phyloP scores from a whole-genome alignment of 2,329 filamentous ascomycete species.

The Sporothrix globosa region DNA sequence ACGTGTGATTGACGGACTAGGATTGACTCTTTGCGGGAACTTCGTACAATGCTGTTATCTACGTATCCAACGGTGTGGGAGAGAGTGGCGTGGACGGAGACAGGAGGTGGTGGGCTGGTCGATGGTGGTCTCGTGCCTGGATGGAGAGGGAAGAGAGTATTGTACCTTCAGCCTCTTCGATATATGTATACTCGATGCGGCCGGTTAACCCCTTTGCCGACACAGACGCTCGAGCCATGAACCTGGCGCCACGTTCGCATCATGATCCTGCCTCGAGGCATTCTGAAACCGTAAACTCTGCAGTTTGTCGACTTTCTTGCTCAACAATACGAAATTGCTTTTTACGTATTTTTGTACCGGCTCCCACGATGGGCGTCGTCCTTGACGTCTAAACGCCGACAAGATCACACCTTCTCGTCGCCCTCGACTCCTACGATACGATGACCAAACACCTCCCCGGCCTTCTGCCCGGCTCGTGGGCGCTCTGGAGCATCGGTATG shows the following conservation, averaged over 20 bases:
- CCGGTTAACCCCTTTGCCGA: not conserved
- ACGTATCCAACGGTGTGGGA: not conserved
- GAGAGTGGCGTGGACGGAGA: not conserved
- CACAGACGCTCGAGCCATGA: conserved; percentile 7
- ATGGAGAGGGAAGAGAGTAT: not conserved
- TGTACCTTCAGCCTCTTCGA: too few relatives aligned
- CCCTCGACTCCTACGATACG: not conserved
- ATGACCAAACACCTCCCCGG: not conserved
- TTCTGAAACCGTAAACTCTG: not conserved
- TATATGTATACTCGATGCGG: not conserved
- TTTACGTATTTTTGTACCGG: not conserved
- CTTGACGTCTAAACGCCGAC: conserved; percentile 6
- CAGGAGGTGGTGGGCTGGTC: not conserved
- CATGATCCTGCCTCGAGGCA: conserved; percentile 18
- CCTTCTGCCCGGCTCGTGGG: conserved; percentile 35
- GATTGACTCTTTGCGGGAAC: not conserved
- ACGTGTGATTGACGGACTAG: not conserved
- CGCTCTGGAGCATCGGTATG: conserved; percentile 36
- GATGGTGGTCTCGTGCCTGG: conserved; percentile 10
- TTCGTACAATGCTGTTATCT: conserved; percentile 7
- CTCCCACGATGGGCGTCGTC: conserved; percentile 6
- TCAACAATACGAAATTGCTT: not conserved
- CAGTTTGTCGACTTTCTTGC: not conserved
- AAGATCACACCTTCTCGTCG: not conserved
- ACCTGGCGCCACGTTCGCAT: not conserved